phyloP scores from a whole-genome alignment of 805 yeast genomes.

The Wickerhamomyces chaumierensis region DNA sequence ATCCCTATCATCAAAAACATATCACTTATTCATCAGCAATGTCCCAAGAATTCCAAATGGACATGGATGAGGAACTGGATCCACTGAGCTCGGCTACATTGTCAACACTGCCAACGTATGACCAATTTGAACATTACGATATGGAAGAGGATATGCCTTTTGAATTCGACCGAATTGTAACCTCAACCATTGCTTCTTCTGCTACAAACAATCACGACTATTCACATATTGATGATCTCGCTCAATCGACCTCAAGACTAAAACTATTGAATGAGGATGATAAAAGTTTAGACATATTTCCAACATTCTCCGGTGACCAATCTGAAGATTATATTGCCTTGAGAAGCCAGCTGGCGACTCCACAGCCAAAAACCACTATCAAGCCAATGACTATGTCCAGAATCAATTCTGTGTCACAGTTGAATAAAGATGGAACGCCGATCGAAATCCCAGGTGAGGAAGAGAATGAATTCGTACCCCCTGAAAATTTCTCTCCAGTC shows the following conservation, averaged over 20 bases:
- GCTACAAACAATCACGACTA: neutral
- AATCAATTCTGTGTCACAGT: slow-evolving; percentile 1
- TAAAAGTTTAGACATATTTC: neutral
- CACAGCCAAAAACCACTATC: neutral
- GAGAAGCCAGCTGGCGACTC: neutral
- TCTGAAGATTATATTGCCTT: neutral
- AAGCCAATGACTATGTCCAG: neutral
- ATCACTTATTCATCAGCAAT: no score
- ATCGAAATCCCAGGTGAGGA: slow-evolving; percentile 11
- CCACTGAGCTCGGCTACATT: no score
- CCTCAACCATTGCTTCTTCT: neutral
- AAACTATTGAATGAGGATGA: neutral
- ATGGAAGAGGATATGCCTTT: slow-evolving; percentile 12
- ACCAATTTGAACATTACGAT: slow-evolving; percentile 2
- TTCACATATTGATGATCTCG: neutral
- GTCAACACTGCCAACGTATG: no score
- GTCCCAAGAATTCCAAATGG: slow-evolving; percentile 9
- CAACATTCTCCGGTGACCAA: neutral
- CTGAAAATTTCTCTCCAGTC: slow-evolving; percentile 88
- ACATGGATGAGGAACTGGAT: slow-evolving; percentile 7
- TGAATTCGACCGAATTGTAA: slow-evolving; percentile 3
- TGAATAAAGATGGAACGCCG: slow-evolving; percentile 16
- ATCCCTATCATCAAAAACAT: no score
- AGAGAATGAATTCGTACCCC: slow-evolving; percentile 33
- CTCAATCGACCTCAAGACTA: slow-evolving; percentile 1